A percentile compares a stretch with the other conserved stretches of the same genome.
Conservation (phyloP, 169 alveolate genomes). For the Plasmodium yoelii region DNA sequence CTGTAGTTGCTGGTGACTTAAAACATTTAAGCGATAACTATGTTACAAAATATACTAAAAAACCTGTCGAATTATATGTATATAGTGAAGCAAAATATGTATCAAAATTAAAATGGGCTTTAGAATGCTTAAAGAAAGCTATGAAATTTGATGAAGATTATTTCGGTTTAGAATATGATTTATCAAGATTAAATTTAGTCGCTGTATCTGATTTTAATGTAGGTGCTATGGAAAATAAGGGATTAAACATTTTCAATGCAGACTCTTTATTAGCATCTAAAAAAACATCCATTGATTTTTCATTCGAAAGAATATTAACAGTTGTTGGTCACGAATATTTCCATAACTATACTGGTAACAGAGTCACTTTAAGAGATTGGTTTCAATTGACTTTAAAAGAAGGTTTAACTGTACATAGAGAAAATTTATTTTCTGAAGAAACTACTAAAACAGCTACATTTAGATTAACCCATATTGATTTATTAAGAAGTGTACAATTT, state of each 20-base stretch:
- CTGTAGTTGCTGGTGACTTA: constrained; percentile 93
- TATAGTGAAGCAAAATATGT: constrained; percentile 89
- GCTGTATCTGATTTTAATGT: constrained; percentile 92
- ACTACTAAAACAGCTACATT: constrained; percentile 86
- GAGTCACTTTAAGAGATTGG: constrained; percentile 96
- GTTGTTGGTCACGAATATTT: constrained; percentile 95
- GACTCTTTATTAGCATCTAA: constrained; percentile 91
- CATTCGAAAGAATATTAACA: constrained; percentile 89
- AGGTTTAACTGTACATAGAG: constrained; percentile 95
- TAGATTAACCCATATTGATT: constrained; percentile 89
- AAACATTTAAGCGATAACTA: constrained; percentile 83
- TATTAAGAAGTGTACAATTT: constrained; percentile 88
- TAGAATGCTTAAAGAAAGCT: constrained; percentile 90
- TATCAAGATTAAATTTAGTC: constrained; percentile 91
- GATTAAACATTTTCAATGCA: constrained; percentile 93
- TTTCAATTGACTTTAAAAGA: constrained; percentile 95
- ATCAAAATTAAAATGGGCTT: constrained; percentile 89
- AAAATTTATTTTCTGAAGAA: constrained; percentile 88
- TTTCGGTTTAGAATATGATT: constrained; percentile 93
- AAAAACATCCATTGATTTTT: constrained; percentile 90
- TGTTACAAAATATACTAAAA: constrained; percentile 86
- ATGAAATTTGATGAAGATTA: constrained; percentile 95
- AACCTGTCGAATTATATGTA: constrained; percentile 85
- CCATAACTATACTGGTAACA: constrained; percentile 96
- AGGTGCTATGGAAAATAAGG: constrained; percentile 96